These are phyloP conservation scores for Amylocystis lapponica DNA, from an alignment of 768 basidiomycete genomes.

Conservation along the genomic window DNA sequence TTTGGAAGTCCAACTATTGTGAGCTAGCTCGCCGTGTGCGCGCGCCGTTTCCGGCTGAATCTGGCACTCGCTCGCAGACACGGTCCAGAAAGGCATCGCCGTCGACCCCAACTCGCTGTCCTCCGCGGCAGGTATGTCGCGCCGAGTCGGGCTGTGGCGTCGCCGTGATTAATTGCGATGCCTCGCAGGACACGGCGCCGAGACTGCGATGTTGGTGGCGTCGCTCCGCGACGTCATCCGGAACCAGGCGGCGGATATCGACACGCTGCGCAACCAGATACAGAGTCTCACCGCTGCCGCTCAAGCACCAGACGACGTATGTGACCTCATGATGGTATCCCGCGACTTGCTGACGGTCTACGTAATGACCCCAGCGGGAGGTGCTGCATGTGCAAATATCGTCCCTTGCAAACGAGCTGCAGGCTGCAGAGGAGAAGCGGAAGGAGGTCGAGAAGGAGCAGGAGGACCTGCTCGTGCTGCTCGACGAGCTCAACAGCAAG, in stretches of 20 bases:
- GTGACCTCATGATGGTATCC: background rate
- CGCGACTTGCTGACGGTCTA: background rate
- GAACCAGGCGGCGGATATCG: slow-evolving; percentile 78
- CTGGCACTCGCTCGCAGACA: slow-evolving; percentile 38
- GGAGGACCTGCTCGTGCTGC: slow-evolving; percentile 87
- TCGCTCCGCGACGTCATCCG: slow-evolving; percentile 82
- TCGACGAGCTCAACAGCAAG: slow-evolving; percentile 90
- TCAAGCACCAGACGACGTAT: slow-evolving; percentile 33
- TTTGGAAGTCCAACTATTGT: slow-evolving; percentile 99
- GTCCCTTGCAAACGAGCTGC: slow-evolving; percentile 42
- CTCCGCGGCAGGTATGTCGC: slow-evolving; percentile 51
- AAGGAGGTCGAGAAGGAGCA: slow-evolving; percentile 93
- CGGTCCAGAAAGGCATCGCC: slow-evolving; percentile 68
- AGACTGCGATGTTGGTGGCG: slow-evolving; percentile 74
- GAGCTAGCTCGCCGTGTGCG: slow-evolving; percentile 30
- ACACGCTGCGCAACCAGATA: slow-evolving; percentile 56
- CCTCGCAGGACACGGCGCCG: slow-evolving; percentile 43
- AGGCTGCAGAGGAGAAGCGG: slow-evolving; percentile 53
- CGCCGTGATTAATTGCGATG: background rate
- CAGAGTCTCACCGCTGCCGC: slow-evolving; percentile 32
- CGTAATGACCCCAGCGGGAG: slow-evolving; percentile 29
- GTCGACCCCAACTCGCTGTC: slow-evolving; percentile 63
- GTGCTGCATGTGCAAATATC: slow-evolving; percentile 42
- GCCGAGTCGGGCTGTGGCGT: background rate
- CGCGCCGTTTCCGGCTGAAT: too few species aligned